These are phyloP conservation scores for Cordyceps cicadae DNA, from an alignment of 2,329 filamentous ascomycete species.

Conservation along the genomic window DNA sequence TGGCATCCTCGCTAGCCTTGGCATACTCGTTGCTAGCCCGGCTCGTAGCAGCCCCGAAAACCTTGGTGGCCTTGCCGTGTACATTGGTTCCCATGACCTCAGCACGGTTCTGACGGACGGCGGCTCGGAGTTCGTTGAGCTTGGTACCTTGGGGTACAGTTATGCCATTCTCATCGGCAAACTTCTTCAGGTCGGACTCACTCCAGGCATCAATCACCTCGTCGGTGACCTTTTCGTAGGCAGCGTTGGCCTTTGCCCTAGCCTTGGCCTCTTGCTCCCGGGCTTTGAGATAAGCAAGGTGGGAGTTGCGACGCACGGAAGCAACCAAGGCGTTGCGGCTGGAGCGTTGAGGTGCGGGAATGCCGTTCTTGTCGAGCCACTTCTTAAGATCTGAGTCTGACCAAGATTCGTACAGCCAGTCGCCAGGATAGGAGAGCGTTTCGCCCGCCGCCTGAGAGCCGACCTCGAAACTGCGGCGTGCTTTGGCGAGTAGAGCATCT, in stretches of 20 bases:
- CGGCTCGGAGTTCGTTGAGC: slow-evolving; percentile 78
- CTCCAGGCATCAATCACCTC: slow-evolving; percentile 84
- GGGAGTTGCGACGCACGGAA: slow-evolving; percentile 81
- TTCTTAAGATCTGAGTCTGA: slow-evolving; percentile 87
- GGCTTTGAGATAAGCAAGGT: slow-evolving; percentile 63
- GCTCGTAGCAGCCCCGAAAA: slow-evolving; percentile 64
- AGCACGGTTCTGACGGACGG: slow-evolving; percentile 80
- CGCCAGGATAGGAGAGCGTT: slow-evolving; percentile 76
- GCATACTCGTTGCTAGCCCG: slow-evolving; percentile 70
- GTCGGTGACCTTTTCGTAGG: slow-evolving; percentile 70
- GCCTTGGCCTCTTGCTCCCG: slow-evolving; percentile 53
- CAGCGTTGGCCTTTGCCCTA: slow-evolving; percentile 56
- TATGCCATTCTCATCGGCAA: slow-evolving; percentile 84
- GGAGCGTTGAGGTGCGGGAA: slow-evolving; percentile 75
- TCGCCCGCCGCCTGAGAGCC: slow-evolving; percentile 68
- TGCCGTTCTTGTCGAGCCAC: slow-evolving; percentile 83
- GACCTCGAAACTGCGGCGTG: slow-evolving; percentile 72
- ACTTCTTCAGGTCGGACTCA: slow-evolving; percentile 82
- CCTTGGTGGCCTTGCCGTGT: slow-evolving; percentile 47
- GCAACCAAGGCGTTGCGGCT: slow-evolving; percentile 84
- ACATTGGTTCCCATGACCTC: slow-evolving; percentile 60
- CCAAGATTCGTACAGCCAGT: slow-evolving; percentile 92
- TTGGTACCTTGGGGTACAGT: slow-evolving; percentile 83
- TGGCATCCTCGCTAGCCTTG: slow-evolving; percentile 62
- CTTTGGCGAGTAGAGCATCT: slow-evolving; percentile 69